Percentiles rank a stretch among this genome's conserved stretches.
Conservation (phyloP, 2,329 filamentous ascomycete genomes). For the Myotisia sp. region DNA sequence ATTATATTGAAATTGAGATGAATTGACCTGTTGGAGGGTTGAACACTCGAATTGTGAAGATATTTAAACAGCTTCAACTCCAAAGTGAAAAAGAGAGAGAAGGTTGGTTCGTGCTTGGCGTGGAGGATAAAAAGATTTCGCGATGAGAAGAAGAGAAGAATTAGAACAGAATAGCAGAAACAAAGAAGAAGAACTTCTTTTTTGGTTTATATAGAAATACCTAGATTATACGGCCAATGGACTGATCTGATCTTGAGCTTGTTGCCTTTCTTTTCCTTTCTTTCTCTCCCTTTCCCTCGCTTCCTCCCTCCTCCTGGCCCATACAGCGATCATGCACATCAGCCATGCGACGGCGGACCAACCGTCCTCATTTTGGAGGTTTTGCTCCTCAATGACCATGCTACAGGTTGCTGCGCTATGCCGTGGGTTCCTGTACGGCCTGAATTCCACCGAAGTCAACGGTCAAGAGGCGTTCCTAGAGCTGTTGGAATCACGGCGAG, state of each 20-base stretch:
- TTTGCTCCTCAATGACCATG: conserved; percentile 60
- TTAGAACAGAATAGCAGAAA: too few species aligned
- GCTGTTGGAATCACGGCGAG: conserved; percentile 57
- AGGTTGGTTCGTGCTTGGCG: too few species aligned
- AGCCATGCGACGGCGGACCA: conserved; percentile 27
- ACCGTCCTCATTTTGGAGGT: conserved; percentile 46
- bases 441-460: conserved; percentile 61
- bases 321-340: conserved; percentile 30
- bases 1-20: too few species aligned
- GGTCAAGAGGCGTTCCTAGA: conserved; percentile 63
- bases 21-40: not conserved
- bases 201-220: too few species aligned
- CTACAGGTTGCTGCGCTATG: conserved; percentile 56
- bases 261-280: too few species aligned
- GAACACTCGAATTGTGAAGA: conserved; percentile 10
- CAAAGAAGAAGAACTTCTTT: too few species aligned
- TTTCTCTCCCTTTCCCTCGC: not conserved
- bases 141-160: too few species aligned
- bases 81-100: too few species aligned
- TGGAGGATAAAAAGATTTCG: too few species aligned
- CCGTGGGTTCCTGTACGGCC: conserved; percentile 57
- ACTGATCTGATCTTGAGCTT: too few species aligned
- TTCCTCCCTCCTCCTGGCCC: conserved; percentile 22
- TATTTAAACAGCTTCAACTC: too few species aligned
- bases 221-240: too few species aligned